phyloP scores from a whole-genome alignment of 1,284 basidiomycete species.

The Crucibulum cyathiforme region DNA sequence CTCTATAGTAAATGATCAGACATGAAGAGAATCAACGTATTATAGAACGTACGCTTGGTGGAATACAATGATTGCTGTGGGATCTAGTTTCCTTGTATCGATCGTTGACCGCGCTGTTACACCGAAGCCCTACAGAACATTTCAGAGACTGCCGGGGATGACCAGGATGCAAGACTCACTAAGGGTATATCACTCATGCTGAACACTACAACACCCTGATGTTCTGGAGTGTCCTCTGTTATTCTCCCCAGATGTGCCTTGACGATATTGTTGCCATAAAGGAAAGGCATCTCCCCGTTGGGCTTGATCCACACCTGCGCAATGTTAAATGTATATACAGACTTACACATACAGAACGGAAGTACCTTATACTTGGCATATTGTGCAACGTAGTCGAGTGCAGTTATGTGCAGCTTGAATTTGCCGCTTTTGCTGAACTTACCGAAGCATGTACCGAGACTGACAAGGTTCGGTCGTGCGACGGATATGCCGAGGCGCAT shows the following conservation, averaged over 20 bases:
- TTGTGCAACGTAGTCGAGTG: constrained; percentile 92
- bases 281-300: constrained; percentile 98
- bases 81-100: constrained; percentile 96
- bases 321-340: not conserved
- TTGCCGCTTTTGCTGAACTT: constrained; percentile 98
- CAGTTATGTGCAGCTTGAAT: constrained; percentile 96
- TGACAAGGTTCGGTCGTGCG: constrained; percentile 91
- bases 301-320: constrained; percentile 97
- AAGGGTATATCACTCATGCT: constrained; percentile 95
- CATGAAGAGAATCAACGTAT: not conserved
- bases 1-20: constrained; percentile 51
- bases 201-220: constrained; percentile 97
- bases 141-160: constrained; percentile 1
- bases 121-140: constrained; percentile 83
- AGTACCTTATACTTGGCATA: constrained; percentile 97
- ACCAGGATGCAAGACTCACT: constrained; percentile 50
- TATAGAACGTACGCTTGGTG: constrained; percentile 86
- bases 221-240: constrained; percentile 98
- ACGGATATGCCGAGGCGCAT: constrained; percentile 94
- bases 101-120: constrained; percentile 96
- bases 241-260: constrained; percentile 99
- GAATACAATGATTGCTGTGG: constrained; percentile 98
- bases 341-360: not conserved
- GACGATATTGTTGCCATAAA: constrained; percentile 98
- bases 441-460: constrained; percentile 95